Evolutionary conservation across 306 rosid species (phyloP), one percentile per base, ranked within the genome.

Genomic region (Ochetophila trinervis): DNA sequence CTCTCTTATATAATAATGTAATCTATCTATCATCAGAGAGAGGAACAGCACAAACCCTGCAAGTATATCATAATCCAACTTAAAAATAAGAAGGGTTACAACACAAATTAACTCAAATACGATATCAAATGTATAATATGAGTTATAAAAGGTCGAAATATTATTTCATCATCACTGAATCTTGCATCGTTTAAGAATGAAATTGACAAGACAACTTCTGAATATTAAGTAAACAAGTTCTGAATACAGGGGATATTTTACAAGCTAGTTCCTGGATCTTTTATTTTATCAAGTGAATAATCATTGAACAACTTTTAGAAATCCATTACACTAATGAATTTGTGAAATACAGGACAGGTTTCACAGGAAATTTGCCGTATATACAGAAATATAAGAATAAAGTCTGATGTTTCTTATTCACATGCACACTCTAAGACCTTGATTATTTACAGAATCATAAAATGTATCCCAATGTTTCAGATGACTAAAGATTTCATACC

Each of bases 1-100:
- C 70, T 93, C 98, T 68, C 98, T 83, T 35, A 89, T 93, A 84
- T 93, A 93, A 60, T 93, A 80, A 73, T 93, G 97, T 60, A 93
- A 63, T 62, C 98, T 85, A 73, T 93, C 98, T 36, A 89, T 76
- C 95, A 93, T 89, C 73, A 93, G 75, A 13, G 89, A 75, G 49
- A 93, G 95, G 72, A 93, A 93, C 35, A 93, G 75, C 69, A 83
- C 3, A 65, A 93, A 93, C 44, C 98, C 97, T 93, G 91, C 86
- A 81, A 16, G 19, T 50, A 47, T 23, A 47, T 23, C 34, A 53
- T 73, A 54, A 60, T 52, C 77, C 68, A 51, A 61, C 42, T 74
- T 27, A 20, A 55, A 18, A 71, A 63, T 24, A 37, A 50, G 40
- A 52, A 53, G 11, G 30, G 34, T 15, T 53, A 17, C 65, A 51